These are phyloP conservation scores for Dillenia turbinata DNA, from an alignment of 164 flowering plant species.

Conservation along the genomic window DNA sequence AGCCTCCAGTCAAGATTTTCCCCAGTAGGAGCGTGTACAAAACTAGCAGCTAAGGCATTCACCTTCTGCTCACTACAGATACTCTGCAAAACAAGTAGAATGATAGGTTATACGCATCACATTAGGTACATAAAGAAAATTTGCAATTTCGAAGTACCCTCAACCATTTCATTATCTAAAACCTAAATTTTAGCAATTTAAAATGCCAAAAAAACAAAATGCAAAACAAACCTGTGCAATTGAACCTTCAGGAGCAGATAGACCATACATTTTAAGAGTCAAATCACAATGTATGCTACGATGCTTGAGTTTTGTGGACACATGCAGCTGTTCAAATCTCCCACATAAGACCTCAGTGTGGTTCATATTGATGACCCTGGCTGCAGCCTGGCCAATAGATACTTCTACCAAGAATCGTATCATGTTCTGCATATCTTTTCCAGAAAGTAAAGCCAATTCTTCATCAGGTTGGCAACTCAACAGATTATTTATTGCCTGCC, in stretches of 20 bases:
- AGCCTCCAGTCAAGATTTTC: conserved; percentile 95
- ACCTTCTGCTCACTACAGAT: conserved; percentile 77
- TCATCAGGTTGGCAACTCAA: conserved; percentile 88
- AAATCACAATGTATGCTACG: conserved; percentile 77
- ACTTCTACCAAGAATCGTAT: conserved; percentile 60
- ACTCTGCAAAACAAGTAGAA: conserved; percentile 51
- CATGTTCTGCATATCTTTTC: conserved; percentile 73
- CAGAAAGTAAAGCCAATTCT: conserved; percentile 41
- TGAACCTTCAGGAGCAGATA: conserved; percentile 96
- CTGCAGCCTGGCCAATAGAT: conserved; percentile 80
- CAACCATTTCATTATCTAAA: too few species aligned
- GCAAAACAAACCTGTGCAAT: conserved; percentile 75
- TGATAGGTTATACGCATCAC: not conserved
- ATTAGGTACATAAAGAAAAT: not conserved
- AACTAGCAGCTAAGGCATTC: conserved; percentile 85
- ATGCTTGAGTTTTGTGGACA: conserved; percentile 69
- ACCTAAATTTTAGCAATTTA: too few species aligned
- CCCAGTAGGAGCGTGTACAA: conserved; percentile 75
- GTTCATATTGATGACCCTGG: conserved; percentile 59
- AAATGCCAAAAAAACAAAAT: not conserved
- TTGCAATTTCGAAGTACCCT: not conserved
- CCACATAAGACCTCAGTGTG: conserved; percentile 84
- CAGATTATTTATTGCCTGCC: conserved; percentile 87
- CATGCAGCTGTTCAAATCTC: conserved; percentile 83
- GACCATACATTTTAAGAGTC: conserved; percentile 74